Evolutionary conservation across 192 early-diverging fungal species (phyloP).

Genomic region (Backusella sp.): DNA sequence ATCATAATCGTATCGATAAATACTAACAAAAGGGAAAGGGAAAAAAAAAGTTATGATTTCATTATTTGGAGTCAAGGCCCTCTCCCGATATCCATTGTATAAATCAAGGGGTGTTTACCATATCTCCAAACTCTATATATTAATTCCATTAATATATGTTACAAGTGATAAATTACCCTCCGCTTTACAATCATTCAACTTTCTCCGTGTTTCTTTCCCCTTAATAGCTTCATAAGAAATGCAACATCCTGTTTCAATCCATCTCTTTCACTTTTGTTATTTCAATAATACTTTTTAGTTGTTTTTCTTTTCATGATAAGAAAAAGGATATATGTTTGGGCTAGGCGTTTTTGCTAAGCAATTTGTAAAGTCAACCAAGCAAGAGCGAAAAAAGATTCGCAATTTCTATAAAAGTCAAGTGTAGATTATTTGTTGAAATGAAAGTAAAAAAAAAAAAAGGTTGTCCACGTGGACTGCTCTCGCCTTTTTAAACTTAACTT

Average conservation of each 20-base stretch:
- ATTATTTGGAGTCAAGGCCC: neutral
- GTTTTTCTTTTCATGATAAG: neutral
- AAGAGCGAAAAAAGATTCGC: neutral
- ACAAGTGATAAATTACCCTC: neutral
- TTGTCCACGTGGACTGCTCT: neutral
- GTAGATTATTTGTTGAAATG: neutral
- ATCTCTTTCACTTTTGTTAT: neutral
- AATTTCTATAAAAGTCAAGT: constrained; percentile 1
- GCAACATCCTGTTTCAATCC: neutral
- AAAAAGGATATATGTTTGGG: neutral
- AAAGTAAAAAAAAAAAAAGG: no score
- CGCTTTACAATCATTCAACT: neutral
- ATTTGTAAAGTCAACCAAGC: neutral
- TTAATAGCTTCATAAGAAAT: neutral
- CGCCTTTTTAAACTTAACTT: neutral
- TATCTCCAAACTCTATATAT: neutral
- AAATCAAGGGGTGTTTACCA: neutral
- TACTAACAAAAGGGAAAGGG: neutral
- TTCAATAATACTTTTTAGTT: neutral
- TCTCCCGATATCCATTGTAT: neutral
- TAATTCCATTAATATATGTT: neutral
- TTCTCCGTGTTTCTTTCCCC: neutral
- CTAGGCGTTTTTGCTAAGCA: neutral
- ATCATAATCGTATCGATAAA: neutral
- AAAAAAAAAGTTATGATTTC: neutral